These are phyloP conservation scores for Wickerhamomyces sydowiorum DNA, from an alignment of 805 yeast genomes.

Conservation along the genomic window DNA sequence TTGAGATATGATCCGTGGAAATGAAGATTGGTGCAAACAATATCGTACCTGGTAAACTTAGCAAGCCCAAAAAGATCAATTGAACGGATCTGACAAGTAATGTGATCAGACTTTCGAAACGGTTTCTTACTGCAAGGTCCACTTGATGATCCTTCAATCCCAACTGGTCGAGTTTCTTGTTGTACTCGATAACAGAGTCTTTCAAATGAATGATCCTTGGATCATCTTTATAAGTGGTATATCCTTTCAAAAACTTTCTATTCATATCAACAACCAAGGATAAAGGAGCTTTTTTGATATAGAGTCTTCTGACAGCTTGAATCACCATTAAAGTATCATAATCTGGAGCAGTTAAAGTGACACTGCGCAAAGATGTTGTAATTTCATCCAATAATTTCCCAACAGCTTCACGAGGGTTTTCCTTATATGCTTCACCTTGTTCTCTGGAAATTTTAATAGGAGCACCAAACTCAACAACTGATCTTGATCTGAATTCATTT, in stretches of 20 bases:
- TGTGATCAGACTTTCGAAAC: constrained; percentile 40
- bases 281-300: constrained; percentile 64
- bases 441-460: constrained; percentile 66
- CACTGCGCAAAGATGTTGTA: constrained; percentile 72
- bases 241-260: constrained; percentile 79
- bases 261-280: constrained; percentile 84
- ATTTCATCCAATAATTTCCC: constrained; percentile 65
- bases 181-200: constrained; percentile 60
- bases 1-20: constrained; percentile 64
- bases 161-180: constrained; percentile 53
- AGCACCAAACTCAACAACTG: constrained; percentile 87
- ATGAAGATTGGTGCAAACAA: constrained; percentile 84
- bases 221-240: constrained; percentile 67
- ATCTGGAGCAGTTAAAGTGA: constrained; percentile 91
- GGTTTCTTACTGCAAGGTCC: constrained; percentile 42
- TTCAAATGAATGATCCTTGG: constrained; percentile 61
- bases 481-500: constrained; percentile 88
- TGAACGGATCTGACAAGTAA: constrained; percentile 48
- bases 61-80: constrained; percentile 43
- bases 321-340: constrained; percentile 91
- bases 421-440: constrained; percentile 59
- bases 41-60: constrained; percentile 81
- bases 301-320: constrained; percentile 88
- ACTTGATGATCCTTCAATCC: constrained; percentile 74
- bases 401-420: constrained; percentile 70